phyloP scores from a whole-genome alignment of 148 eudicot species.

The Rhododendron ovatum region DNA sequence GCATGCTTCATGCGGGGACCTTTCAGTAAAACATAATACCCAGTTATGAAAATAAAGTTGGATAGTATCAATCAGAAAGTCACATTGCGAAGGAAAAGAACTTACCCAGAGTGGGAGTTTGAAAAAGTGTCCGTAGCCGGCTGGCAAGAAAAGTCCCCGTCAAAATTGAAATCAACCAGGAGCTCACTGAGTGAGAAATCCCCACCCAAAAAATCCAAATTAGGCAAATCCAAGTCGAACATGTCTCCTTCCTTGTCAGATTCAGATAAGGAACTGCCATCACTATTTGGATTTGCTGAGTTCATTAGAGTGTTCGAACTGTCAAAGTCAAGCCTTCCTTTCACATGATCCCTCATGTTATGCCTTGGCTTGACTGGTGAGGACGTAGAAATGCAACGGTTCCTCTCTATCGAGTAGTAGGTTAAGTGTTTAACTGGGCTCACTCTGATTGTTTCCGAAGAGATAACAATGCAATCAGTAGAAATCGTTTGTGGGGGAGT shows the following conservation, averaged over 20 bases:
- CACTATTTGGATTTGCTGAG: conserved; percentile 30
- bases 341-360: conserved; percentile 61
- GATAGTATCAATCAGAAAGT: background rate
- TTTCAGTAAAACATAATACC: conserved; percentile 18
- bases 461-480: conserved; percentile 61
- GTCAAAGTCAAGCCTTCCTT: conserved; percentile 87
- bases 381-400: conserved; percentile 46
- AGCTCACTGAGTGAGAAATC: conserved; percentile 59
- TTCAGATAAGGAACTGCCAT: conserved; percentile 39
- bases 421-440: conserved; percentile 67
- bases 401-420: conserved; percentile 59
- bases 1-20: conserved; percentile 33
- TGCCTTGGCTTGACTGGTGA: conserved; percentile 60
- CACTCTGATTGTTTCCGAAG: conserved; percentile 67
- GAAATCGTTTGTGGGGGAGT: conserved; percentile 47
- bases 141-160: conserved; percentile 37
- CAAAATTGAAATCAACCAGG: conserved; percentile 61
- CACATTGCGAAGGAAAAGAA: background rate
- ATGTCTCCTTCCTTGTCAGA: conserved; percentile 55
- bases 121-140: conserved; percentile 37
- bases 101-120: conserved; percentile 44
- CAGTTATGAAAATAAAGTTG: background rate
- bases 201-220: conserved; percentile 51
- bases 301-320: conserved; percentile 39
- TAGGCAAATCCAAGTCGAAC: conserved; percentile 65